These are phyloP conservation scores for Durusdinium trenchii DNA, from an alignment of 73 alveolate genomes.

Conservation along the genomic window DNA sequence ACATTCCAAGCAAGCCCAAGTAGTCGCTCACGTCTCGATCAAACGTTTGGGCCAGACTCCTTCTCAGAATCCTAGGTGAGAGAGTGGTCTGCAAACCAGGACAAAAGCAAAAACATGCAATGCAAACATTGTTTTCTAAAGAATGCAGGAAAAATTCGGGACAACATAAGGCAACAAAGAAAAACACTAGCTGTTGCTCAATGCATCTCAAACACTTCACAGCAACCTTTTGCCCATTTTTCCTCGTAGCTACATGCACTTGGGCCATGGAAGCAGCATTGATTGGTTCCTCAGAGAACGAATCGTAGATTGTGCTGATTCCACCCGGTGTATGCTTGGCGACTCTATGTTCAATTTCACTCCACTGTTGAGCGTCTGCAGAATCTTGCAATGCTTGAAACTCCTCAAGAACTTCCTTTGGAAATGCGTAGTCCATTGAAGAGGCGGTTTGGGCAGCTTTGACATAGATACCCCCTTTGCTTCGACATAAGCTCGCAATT, in stretches of 20 bases:
- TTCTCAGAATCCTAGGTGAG: neutral
- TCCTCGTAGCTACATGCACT: conserved; percentile 29
- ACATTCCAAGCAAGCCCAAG: conserved; percentile 34
- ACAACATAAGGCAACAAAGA: neutral
- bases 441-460: conserved; percentile 46
- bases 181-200: neutral
- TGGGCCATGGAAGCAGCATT: conserved; percentile 49
- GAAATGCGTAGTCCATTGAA: conserved; percentile 28
- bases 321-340: conserved; percentile 43
- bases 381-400: conserved; percentile 52
- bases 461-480: conserved; percentile 30
- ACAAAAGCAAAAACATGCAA: neutral
- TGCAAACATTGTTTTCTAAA: neutral
- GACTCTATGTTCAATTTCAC: conserved; percentile 22
- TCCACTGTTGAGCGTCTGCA: conserved; percentile 27
- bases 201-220: neutral
- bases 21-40: conserved; percentile 32
- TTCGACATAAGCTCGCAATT: conserved; percentile 22
- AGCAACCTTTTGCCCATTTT: conserved; percentile 24
- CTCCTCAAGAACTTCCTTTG: conserved; percentile 43
- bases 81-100: no score
- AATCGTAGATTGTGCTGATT: neutral
- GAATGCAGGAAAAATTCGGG: neutral
- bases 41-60: neutral
- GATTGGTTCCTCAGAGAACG: neutral